Evolutionary conservation across 2,329 filamentous ascomycete species (phyloP), one percentile per base, ranked within the genome.

Genomic region (Emmonsiellopsis sp.): DNA sequence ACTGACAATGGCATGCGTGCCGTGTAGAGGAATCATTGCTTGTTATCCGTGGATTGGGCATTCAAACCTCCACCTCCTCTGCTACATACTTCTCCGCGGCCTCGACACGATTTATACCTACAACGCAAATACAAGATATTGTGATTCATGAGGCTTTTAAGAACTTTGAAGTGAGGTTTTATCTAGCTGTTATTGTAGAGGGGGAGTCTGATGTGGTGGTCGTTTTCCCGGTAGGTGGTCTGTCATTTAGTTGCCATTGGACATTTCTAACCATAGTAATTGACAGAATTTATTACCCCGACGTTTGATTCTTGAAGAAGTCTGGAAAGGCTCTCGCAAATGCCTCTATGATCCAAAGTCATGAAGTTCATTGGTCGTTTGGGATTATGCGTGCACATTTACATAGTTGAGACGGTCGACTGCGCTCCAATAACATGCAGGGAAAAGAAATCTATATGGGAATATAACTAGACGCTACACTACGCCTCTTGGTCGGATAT

Each of bases 101-200:
- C 2, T 76, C 78, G 1, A 86, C 83, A n/a, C 75, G 84, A 49
- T 89, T 88, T 69, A 97, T 98, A 55, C 92, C 93, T 0, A 95
- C 92, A 0, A 87, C 86, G 44, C 85, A 89, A 70, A 94, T 98
- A 54, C 88, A 88, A 66, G 93, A 98, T 67, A 85, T 98, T 54
- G 82, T 96, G 52, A 87, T 98, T 50, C 90, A 96, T 67, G 93
- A 98, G 75, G 93, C 91, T 3, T 97, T 97, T 70, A 83, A 82
- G 54, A 91, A 91, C 0, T 95, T 96, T 64, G 89, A 91, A 71
- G 90, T 97, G 37, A 76, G 85, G 41, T 95, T 92, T 65, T 96
- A 95, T 65, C 74, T 98, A 7, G 83, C 89, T 4, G 87, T 97
- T 32, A 86, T 97, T 51, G 89, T 97, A 15, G 87, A 94, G 61